phyloP scores from a whole-genome alignment of 2,329 filamentous ascomycete genomes.

The Ceratocystis alfenasii region DNA sequence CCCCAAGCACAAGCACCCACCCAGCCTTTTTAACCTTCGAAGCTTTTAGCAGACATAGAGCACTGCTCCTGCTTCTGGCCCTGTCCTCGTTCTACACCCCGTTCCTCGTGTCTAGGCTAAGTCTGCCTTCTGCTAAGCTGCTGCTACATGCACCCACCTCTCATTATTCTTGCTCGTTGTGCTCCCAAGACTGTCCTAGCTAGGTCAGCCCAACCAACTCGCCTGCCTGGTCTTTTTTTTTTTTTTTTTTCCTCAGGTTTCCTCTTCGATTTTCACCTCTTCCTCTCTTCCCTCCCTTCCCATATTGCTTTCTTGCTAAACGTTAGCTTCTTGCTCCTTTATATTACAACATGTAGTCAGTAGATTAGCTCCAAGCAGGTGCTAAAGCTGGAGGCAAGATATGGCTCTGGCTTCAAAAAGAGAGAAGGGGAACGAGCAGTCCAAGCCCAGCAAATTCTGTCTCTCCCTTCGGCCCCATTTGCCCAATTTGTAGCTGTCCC shows the following conservation, averaged over 20 bases:
- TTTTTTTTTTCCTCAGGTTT: constrained; percentile 19
- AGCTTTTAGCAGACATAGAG: no score
- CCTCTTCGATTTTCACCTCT: neutral
- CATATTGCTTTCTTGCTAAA: neutral
- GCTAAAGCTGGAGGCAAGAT: constrained; percentile 8
- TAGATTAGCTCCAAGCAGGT: constrained; percentile 6
- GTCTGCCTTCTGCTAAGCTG: no score
- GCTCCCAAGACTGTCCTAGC: no score
- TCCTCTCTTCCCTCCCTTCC: neutral
- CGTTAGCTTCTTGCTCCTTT: constrained; percentile 7
- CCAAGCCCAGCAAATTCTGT: neutral
- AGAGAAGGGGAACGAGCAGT: neutral
- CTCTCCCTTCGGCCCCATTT: neutral
- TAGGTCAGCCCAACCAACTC: no score
- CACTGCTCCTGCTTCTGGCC: no score
- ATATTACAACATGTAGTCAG: constrained; percentile 1
- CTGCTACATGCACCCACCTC: no score
- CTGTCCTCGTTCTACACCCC: no score
- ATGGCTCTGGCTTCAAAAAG: constrained; percentile 6
- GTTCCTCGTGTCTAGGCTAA: no score
- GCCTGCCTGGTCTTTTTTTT: constrained; percentile 5
- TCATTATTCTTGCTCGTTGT: no score
- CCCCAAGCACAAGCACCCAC: neutral
- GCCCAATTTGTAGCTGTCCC: neutral
- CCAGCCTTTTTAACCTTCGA: neutral